A percentile compares a stretch with the other conserved stretches of the same genome.
These are phyloP conservation scores for Isatis lusitanica DNA, from an alignment of 441 rosid genomes.

Conservation along the genomic window DNA sequence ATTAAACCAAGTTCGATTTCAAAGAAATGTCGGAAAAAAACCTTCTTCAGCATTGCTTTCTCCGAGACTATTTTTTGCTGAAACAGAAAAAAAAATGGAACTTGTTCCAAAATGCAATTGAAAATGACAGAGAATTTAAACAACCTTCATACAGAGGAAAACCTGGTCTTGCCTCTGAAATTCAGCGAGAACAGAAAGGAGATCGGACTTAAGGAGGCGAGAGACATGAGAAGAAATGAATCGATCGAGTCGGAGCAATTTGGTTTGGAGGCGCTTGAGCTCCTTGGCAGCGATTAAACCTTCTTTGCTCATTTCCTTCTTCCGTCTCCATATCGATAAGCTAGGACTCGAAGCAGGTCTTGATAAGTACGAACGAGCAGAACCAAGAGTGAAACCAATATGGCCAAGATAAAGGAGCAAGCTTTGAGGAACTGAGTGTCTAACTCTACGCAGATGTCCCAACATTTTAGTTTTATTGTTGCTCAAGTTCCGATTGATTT, in stretches of 20 bases:
- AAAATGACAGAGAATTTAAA: too few species aligned
- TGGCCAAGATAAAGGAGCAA: neutral
- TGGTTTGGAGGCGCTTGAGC: constrained; percentile 67
- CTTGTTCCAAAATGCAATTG: too few species aligned
- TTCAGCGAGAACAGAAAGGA: constrained; percentile 73
- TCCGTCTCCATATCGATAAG: constrained; percentile 61
- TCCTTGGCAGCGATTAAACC: constrained; percentile 78
- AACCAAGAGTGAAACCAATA: neutral
- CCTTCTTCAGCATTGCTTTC: too few species aligned
- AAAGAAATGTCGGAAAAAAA: too few species aligned
- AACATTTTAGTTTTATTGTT: neutral
- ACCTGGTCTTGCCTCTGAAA: constrained; percentile 87
- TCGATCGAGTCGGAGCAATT: constrained; percentile 43
- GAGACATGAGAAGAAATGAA: constrained; percentile 70
- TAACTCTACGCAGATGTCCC: constrained; percentile 3
- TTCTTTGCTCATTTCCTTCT: constrained; percentile 85
- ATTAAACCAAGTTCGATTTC: neutral
- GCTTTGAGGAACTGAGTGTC: constrained; percentile 8
- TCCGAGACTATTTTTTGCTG: too few species aligned
- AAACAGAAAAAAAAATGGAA: too few species aligned
- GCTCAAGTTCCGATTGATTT: too few species aligned
- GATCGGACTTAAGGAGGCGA: constrained; percentile 83
- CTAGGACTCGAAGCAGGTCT: constrained; percentile 57
- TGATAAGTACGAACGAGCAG: constrained; percentile 4
- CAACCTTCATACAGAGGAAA: constrained; percentile 83